Base-by-base conservation (phyloP, 1,284 basidiomycete genomes). In the Sporisorium exsertum region DNA sequence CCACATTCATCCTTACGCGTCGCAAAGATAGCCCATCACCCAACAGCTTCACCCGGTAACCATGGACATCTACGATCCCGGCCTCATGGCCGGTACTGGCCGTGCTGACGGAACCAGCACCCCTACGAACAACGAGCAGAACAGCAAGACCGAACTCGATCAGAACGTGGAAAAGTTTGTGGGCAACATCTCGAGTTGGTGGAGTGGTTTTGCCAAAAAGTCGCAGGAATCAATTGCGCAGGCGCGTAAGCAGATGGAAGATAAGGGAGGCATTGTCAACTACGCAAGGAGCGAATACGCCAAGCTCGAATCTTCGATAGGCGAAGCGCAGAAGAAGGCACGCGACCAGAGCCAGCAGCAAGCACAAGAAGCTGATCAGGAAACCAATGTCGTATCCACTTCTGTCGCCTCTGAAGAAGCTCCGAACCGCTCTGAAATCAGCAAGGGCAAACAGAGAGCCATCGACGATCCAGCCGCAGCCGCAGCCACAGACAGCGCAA, bases 161-260 rank as follows among this genome's bases (percentile, higher is more conserved):
- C 68, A 78, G 29, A 78, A 81, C 20, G 81, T 85, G 12, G 67
- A 73, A 32, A 76, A 82, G 62, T 52, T 83, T 22, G 80, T 82
- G 0, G 76, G 79, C 13, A 77, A 79, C 42, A 69, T 85, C 42
- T 79, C 80, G 9, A 74, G 61, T 15, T 85, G 83, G 83, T 85
- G 81, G 81, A 67, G 58, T 16, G 81, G 78, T 33, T 61, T 85
- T 18, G 78, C 71, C 53, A 77, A 81, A 33, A 81, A 81, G 68
- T 82, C 81, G 2, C 76, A 79, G 45, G 72, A 77, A 35, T 67
- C 71, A 2, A 58, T 83, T 10, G 49, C 58, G 7, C 64, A 69
- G 16, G 81, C 80, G 3, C 64, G 78, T 22, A 59, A 75, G 26
- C 71, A 80, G 57, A 73, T 83, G 49, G 72, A 83, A 32, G 58